These are phyloP conservation scores for Gonapodya prolifera DNA, from an alignment of 192 early-diverging fungal species.

Conservation along the genomic window DNA sequence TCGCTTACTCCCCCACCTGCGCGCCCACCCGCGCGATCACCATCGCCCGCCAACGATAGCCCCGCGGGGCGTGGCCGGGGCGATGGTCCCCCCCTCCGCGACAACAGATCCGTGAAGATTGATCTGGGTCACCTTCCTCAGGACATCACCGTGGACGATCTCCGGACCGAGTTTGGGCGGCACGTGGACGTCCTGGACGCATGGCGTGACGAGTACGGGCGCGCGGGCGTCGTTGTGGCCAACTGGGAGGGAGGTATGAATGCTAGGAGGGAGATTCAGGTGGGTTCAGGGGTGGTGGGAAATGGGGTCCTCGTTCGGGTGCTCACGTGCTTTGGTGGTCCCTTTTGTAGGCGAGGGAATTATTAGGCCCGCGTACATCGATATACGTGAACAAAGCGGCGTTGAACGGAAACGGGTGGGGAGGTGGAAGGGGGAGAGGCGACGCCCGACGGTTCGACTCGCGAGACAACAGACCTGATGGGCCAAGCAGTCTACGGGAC, in stretches of 20 bases:
- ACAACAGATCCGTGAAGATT: neutral
- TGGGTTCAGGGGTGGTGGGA: neutral
- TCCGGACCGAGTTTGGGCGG: neutral
- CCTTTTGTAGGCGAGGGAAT: neutral
- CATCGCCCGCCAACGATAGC: neutral
- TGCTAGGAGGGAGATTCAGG: neutral
- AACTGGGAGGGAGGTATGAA: neutral
- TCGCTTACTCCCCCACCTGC: neutral
- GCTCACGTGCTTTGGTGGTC: neutral
- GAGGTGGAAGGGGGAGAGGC: neutral
- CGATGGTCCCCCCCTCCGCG: neutral
- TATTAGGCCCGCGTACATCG: neutral
- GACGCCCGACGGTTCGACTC: neutral
- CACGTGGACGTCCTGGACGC: neutral
- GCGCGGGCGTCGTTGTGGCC: neutral
- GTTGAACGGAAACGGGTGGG: neutral
- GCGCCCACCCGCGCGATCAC: neutral
- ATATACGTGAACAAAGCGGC: neutral
- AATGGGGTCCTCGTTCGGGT: neutral
- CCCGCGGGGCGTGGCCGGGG: no score
- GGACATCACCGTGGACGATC: neutral
- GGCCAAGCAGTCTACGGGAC: no score
- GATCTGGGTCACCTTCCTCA: neutral
- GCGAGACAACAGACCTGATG: no score
- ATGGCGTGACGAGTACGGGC: neutral